Evolutionary conservation across 108 stramenopile genomes (phyloP).

Genomic region (Mayamaea pseudoterrestris): DNA sequence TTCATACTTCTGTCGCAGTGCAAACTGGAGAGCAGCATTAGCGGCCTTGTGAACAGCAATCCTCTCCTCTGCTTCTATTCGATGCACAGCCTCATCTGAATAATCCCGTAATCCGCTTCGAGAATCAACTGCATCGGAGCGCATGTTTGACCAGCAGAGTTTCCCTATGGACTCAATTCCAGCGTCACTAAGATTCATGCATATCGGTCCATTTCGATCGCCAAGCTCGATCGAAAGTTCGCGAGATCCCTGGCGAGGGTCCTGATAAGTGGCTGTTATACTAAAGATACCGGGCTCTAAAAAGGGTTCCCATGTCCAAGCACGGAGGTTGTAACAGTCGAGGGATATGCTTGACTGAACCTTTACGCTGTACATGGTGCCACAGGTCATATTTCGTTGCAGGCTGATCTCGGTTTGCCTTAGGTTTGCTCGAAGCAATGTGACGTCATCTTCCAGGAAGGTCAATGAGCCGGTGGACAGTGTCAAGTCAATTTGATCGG

Average conservation of each 20-base stretch:
- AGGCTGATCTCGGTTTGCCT: neutral
- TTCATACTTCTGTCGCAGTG: constrained; percentile 30
- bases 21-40: constrained; percentile 39
- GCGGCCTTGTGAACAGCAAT: constrained; percentile 18
- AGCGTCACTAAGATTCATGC: constrained; percentile 3
- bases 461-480: neutral
- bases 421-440: neutral
- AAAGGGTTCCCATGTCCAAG: constrained; percentile 21
- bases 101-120: neutral
- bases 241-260: neutral
- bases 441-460: constrained; percentile 1
- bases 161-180: neutral
- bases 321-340: constrained; percentile 24
- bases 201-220: neutral
- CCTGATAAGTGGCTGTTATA: neutral
- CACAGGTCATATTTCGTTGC: too few species aligned
- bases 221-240: constrained; percentile 1
- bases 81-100: neutral
- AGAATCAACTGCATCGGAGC: neutral
- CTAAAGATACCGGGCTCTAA: constrained; percentile 12
- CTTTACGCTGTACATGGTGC: too few species aligned
- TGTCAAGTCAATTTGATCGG: constrained; percentile 1
- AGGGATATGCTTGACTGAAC: too few species aligned
- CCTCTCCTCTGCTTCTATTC: neutral
- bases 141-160: neutral